Percentiles rank a stretch among this genome's conserved stretches.
Evolutionary conservation across 1,139 yeast genomes (phyloP).

Genomic region (Taiozyma sp.): DNA sequence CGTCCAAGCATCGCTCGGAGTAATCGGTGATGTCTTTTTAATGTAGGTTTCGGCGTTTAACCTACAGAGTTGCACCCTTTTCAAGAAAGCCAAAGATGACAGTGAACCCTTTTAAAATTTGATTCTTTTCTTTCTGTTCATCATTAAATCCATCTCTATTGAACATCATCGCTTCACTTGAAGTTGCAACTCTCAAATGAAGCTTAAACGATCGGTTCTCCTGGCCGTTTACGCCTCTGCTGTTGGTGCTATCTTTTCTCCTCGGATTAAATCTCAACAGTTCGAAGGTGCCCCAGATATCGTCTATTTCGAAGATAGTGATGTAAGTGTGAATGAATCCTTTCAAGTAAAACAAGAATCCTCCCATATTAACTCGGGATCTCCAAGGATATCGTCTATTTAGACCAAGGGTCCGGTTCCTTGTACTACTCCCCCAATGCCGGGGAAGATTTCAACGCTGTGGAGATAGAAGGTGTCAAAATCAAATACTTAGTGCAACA

Average conservation of each 20-base stretch:
- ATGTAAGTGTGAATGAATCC: constrained; percentile 21
- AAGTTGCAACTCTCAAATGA: constrained; percentile 3
- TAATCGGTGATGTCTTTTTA: background rate
- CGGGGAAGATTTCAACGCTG: constrained; percentile 46
- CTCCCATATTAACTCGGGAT: background rate
- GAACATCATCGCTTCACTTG: background rate
- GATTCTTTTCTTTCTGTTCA: background rate
- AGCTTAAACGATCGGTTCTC: constrained; percentile 20
- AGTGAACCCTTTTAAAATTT: background rate
- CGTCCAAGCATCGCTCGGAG: background rate
- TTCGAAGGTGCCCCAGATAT: constrained; percentile 25
- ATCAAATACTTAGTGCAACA: constrained; percentile 37
- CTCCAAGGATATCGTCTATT: constrained; percentile 30
- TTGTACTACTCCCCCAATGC: constrained; percentile 48
- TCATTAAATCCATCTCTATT: too few relatives aligned
- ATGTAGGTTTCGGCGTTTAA: background rate
- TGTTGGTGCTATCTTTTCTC: constrained; percentile 18
- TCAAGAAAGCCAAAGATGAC: background rate
- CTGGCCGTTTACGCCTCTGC: constrained; percentile 9
- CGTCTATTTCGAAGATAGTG: constrained; percentile 52
- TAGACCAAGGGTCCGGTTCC: constrained; percentile 26
- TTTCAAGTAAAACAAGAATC: background rate
- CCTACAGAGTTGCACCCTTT: background rate
- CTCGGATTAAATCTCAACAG: constrained; percentile 14
- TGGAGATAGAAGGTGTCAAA: constrained; percentile 29